phyloP scores from a whole-genome alignment of 345 rosid genomes.

The Salix purpurea region DNA sequence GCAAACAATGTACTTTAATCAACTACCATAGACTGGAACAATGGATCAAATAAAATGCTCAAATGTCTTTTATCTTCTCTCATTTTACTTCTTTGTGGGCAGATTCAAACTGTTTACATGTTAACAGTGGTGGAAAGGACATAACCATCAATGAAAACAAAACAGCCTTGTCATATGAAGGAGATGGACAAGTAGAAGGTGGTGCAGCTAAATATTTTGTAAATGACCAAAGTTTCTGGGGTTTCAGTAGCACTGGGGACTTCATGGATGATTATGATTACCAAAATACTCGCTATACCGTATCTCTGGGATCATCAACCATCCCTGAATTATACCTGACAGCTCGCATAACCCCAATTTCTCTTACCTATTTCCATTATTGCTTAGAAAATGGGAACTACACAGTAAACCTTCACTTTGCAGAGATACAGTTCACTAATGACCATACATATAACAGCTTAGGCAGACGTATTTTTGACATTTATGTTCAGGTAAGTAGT shows the following conservation, averaged over 20 bases:
- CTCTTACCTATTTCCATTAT: constrained; percentile 66
- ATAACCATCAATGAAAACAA: constrained; percentile 28
- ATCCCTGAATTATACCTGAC: constrained; percentile 39
- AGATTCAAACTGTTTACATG: constrained; percentile 49
- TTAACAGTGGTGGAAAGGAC: constrained; percentile 65
- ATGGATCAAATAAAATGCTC: neutral
- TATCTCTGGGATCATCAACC: constrained; percentile 26
- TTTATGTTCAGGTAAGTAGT: constrained; percentile 54
- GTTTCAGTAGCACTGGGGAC: constrained; percentile 69
- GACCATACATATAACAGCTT: constrained; percentile 43
- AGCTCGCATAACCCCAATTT: constrained; percentile 51
- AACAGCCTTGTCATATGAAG: constrained; percentile 35
- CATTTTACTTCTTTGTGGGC: constrained; percentile 4
- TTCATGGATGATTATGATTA: constrained; percentile 56
- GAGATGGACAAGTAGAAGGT: constrained; percentile 46
- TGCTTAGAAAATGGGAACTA: constrained; percentile 60
- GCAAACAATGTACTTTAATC: constrained; percentile 1
- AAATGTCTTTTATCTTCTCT: neutral
- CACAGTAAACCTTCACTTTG: constrained; percentile 48
- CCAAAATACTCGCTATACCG: constrained; percentile 32
- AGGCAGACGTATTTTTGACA: constrained; percentile 56
- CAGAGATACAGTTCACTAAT: constrained; percentile 52
- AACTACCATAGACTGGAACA: neutral
- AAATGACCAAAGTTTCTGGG: constrained; percentile 41
- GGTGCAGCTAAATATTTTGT: constrained; percentile 50